Evolutionary conservation across 257 asterid species (phyloP).

Genomic region (Handroanthus guayacan): DNA sequence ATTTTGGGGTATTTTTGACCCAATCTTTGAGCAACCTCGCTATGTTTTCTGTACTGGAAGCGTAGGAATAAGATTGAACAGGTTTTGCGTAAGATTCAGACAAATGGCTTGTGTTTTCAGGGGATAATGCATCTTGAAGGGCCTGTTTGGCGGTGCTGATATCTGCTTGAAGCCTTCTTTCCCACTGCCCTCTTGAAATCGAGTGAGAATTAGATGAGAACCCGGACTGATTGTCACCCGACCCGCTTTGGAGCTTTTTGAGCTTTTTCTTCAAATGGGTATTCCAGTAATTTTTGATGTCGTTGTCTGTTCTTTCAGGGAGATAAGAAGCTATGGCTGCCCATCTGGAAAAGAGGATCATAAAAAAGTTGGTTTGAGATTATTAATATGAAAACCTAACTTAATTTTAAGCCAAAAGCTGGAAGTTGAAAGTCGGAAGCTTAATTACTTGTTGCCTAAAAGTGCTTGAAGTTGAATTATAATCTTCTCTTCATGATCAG

Average conservation of each 20-base stretch:
- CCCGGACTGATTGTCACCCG: conserved; percentile 28
- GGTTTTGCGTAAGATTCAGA: conserved; percentile 30
- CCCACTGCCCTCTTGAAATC: conserved; percentile 86
- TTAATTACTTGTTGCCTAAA: conserved; percentile 83
- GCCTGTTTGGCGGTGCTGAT: conserved; percentile 91
- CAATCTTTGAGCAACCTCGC: conserved; percentile 76
- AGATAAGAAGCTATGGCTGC: conserved; percentile 98
- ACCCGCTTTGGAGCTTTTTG: conserved; percentile 48
- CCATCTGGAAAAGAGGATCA: conserved; percentile 64
- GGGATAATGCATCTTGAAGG: conserved; percentile 72
- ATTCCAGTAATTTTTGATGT: conserved; percentile 93
- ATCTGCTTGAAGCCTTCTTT: conserved; percentile 75
- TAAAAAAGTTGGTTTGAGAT: background rate
- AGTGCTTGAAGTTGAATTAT: conserved; percentile 96
- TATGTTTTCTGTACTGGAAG: conserved; percentile 86
- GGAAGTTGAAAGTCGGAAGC: background rate
- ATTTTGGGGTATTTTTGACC: conserved; percentile 48
- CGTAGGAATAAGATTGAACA: conserved; percentile 47
- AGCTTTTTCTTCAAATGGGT: conserved; percentile 93
- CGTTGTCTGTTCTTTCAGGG: conserved; percentile 96
- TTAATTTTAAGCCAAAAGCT: background rate
- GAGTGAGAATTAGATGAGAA: conserved; percentile 42
- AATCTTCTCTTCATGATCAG: conserved; percentile 86
- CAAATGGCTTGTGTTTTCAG: conserved; percentile 37
- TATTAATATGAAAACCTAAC: background rate